Evolutionary conservation across 2,329 filamentous ascomycete species (phyloP).

Genomic region (Colletotrichum cordylinicola): DNA sequence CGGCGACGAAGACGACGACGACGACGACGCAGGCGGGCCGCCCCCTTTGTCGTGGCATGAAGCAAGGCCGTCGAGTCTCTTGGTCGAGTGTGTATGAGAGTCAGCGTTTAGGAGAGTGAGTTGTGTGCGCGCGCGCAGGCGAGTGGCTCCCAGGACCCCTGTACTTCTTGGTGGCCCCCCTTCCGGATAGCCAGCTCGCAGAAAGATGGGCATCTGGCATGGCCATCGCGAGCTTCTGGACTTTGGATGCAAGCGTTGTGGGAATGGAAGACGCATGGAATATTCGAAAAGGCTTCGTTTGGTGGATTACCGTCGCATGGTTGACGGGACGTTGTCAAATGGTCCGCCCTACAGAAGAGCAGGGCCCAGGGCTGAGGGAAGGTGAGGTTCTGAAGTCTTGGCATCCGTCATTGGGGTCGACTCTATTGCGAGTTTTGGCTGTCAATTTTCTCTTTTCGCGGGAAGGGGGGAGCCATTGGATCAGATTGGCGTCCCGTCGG

Average conservation of each 20-base stretch:
- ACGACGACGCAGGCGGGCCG: not conserved
- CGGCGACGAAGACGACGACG: not conserved
- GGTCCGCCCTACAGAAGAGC: slow-evolving; percentile 17
- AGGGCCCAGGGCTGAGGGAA: slow-evolving; percentile 22
- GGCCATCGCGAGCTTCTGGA: not conserved
- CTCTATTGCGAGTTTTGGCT: slow-evolving; percentile 2
- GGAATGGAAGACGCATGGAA: slow-evolving; percentile 20
- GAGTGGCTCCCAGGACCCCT: not conserved
- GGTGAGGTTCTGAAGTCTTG: slow-evolving; percentile 21
- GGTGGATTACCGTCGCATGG: slow-evolving; percentile 21
- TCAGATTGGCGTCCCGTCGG: slow-evolving; percentile 5
- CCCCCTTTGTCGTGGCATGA: not conserved
- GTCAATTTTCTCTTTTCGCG: slow-evolving; percentile 16
- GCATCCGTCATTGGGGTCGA: slow-evolving; percentile 21
- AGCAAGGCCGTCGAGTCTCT: not conserved
- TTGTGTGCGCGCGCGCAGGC: not conserved
- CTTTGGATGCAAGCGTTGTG: not conserved
- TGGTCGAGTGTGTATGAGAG: not conserved
- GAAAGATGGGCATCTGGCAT: not conserved
- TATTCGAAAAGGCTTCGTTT: slow-evolving; percentile 17
- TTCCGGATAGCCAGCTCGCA: not conserved
- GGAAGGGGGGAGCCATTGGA: not conserved
- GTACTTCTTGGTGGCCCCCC: not conserved
- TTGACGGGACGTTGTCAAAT: slow-evolving; percentile 21
- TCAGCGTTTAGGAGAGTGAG: not conserved